Percentiles rank a stretch among this genome's conserved stretches.
Conservation (phyloP, 139 green algal genomes). For the Volvox africanus region DNA sequence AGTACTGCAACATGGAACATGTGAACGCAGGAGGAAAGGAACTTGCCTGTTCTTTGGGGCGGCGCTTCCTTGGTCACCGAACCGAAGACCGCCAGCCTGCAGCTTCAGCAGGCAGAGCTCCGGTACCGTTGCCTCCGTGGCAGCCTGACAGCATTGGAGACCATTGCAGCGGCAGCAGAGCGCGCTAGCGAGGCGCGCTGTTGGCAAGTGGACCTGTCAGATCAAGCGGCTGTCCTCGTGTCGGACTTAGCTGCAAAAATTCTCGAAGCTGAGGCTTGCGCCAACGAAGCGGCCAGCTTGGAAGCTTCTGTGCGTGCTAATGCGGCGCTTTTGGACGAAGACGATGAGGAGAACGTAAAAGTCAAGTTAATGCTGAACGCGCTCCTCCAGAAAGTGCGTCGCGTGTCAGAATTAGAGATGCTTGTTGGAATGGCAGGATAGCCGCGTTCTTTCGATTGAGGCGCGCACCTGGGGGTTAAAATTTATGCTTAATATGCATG, state of each 20-base stretch:
- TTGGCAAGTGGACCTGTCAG: constrained; percentile 3
- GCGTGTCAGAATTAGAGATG: no score
- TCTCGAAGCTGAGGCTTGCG: constrained; percentile 40
- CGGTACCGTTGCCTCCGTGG: constrained; percentile 28
- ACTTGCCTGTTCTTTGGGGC: no score
- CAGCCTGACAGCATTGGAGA: background rate
- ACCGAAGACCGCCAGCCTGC: background rate
- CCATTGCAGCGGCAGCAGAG: background rate
- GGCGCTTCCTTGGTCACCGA: no score
- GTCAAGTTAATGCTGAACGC: constrained; percentile 46
- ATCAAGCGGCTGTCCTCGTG: constrained; percentile 25
- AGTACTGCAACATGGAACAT: no score
- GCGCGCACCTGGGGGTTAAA: no score
- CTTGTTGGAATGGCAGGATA: no score
- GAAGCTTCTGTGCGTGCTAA: background rate
- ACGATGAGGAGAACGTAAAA: constrained; percentile 34
- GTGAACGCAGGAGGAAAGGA: no score
- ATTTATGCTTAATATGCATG: no score
- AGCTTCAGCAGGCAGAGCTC: constrained; percentile 23
- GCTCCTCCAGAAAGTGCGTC: constrained; percentile 31
- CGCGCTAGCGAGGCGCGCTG: background rate
- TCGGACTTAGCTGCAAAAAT: constrained; percentile 41
- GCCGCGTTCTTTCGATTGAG: no score
- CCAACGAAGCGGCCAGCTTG: constrained; percentile 14
- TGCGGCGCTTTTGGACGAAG: background rate